These are phyloP conservation scores for Amaranthus hypochondriacus DNA, from an alignment of 148 eudicot species.

Conservation along the genomic window DNA sequence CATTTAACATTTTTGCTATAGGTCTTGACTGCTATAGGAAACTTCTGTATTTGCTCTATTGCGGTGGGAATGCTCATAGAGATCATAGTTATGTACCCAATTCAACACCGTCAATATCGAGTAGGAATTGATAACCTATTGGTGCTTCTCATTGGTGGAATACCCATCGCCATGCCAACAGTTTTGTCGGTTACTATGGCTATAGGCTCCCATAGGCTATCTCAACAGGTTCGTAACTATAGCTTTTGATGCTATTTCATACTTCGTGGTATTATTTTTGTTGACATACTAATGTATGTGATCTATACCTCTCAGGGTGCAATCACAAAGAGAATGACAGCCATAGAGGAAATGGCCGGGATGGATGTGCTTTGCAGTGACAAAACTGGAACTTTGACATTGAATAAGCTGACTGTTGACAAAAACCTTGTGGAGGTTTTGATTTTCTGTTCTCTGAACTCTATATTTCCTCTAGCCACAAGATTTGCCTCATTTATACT, in stretches of 20 bases:
- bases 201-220: conserved; percentile 46
- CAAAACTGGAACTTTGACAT: conserved; percentile 45
- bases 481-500: background rate
- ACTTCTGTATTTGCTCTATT: conserved; percentile 50
- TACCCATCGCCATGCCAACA: conserved; percentile 50
- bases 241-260: background rate
- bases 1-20: conserved; percentile 1
- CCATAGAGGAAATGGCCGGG: conserved; percentile 49
- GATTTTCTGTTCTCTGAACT: background rate
- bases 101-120: conserved; percentile 42
- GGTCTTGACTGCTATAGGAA: conserved; percentile 52
- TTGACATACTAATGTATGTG: background rate
- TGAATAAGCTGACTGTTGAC: conserved; percentile 43
- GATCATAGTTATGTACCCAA: conserved; percentile 42
- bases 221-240: conserved; percentile 36
- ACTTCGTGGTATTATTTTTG: background rate
- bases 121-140: conserved; percentile 43
- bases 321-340: conserved; percentile 48
- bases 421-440: conserved; percentile 39
- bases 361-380: conserved; percentile 54
- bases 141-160: conserved; percentile 47
- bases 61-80: conserved; percentile 48
- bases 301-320: conserved; percentile 33
- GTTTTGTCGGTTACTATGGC: conserved; percentile 54
- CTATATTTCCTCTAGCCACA: background rate